Base-by-base conservation (phyloP, 2,329 filamentous ascomycete genomes). In the Colletotrichum scovillei region DNA sequence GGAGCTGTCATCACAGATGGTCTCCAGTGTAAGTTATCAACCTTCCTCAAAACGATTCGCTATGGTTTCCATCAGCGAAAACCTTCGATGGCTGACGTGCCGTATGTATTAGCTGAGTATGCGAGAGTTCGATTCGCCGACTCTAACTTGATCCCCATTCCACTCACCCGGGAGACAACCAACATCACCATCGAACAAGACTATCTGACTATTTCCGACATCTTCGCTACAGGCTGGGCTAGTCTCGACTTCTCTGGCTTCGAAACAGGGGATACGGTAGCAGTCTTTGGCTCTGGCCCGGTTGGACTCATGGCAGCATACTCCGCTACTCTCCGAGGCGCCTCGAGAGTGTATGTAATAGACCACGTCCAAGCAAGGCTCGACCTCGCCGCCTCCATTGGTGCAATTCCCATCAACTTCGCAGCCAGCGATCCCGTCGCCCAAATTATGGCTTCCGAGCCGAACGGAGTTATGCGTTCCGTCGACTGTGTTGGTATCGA, bases 61-160 rank as follows among this genome's bases (percentile, higher is more conserved):
- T 9, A 14, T 38, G 14, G 35, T 12, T 38, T 16, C 14, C 35
- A 38, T 16, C 35, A 11, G 14, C 4, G 14, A 38, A 38, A 11
- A 2, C 35, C 3, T 38, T 16, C 5, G 4, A 38, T 26, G 26
- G 26, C 26, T 38, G 19, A 28, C 22, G 30, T 42, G 11, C 11
- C 3, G 58, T 53, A 52, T 12, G 14, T 5, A 1, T 5, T 28
- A 76, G 78, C 78, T 46, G 75, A 93, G 78, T 93, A 90, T 72
- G 82, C 92, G 22, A 85, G 90, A 2, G 88, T 93, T 2, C 91
- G 91, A 0, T 92, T 89, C 72, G 91, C 91, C 0, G 91, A 93
- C 77, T 92, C 92, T 81, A 93, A 92, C 73, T 88, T 88, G 5
- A 80, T 93, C 35, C 87, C 87, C 64, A 81, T 93, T 1, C 91